phyloP scores from a whole-genome alignment of 2,329 filamentous ascomycete genomes.

The Stagonosporopsis tanaceti region DNA sequence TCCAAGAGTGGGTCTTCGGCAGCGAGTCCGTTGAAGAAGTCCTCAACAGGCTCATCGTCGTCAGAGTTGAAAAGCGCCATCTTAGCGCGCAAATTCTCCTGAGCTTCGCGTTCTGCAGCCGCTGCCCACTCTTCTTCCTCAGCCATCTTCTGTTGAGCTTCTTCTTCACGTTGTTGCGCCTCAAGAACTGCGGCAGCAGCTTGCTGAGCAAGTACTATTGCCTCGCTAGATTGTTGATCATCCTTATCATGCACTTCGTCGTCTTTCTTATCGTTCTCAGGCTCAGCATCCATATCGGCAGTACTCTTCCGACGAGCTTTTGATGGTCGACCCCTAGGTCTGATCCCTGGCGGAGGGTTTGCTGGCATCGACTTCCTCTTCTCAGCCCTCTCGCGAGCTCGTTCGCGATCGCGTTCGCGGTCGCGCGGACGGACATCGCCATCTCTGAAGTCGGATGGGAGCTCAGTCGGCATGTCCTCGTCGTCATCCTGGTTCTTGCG shows the following conservation, averaged over 20 bases:
- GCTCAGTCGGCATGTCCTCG: slow-evolving; percentile 53
- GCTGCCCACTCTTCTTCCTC: slow-evolving; percentile 27
- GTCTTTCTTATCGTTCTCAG: slow-evolving; percentile 24
- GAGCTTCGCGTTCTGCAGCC: slow-evolving; percentile 39
- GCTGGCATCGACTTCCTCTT: slow-evolving; percentile 37
- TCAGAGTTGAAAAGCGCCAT: slow-evolving; percentile 44
- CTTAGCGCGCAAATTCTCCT: slow-evolving; percentile 48
- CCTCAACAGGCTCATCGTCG: slow-evolving; percentile 35
- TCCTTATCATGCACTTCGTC: slow-evolving; percentile 44
- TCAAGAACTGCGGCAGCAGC: slow-evolving; percentile 37
- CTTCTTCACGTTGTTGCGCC: slow-evolving; percentile 32
- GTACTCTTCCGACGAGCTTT: slow-evolving; percentile 35
- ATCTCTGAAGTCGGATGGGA: slow-evolving; percentile 54
- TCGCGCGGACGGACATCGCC: slow-evolving; percentile 43
- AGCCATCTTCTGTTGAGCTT: slow-evolving; percentile 7
- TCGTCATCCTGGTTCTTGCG: slow-evolving; percentile 51
- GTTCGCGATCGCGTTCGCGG: slow-evolving; percentile 33
- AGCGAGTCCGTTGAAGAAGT: slow-evolving; percentile 37
- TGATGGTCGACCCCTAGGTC: slow-evolving; percentile 36
- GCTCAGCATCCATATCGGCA: slow-evolving; percentile 29
- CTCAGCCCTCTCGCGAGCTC: slow-evolving; percentile 32
- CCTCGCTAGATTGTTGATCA: slow-evolving; percentile 30
- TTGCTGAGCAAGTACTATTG: slow-evolving; percentile 37
- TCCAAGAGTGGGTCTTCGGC: slow-evolving; percentile 29
- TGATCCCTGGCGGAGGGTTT: slow-evolving; percentile 36